Base-by-base conservation (phyloP, 306 rosid genomes). In the Chamaecrista fasciculata region DNA sequence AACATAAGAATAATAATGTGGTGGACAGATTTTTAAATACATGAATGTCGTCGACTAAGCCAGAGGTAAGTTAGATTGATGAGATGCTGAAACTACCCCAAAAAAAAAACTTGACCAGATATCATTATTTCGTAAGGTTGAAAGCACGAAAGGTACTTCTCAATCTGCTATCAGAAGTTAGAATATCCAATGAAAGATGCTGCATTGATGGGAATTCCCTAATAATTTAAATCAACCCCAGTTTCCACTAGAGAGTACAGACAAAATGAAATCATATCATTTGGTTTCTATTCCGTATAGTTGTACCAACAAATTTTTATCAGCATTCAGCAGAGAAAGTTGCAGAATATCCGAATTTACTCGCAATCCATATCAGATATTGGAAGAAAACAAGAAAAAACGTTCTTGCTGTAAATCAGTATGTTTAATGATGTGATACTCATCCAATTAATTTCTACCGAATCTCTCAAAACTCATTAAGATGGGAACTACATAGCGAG, bases 111-210 rank as follows among this genome's bases (percentile, higher is more conserved):
- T 58, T 3, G 25, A 58, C 20, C 31, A 58, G 43, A 58, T 10
- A 9, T 33, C 26, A 16, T 16, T 31, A 31, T 31, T 14, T 29
- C 8, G 15, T 33, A 42, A 11, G 47, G 12, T 28, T 46, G 74
- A 70, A 33, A 33, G 6, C 4, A 5, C 4, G 1, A 33, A 58
- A 44, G 39, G 29, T 56, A 70, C 16, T 14, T 18, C 10, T 28
- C 57, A 2, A 55, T n/a, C 39, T 34, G 1, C 33, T 4, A 3
- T 37, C n/a, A 14, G 25, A 40, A 69, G 14, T 56, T 6, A 46
- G 57, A 56, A 56, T 40, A 70, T 42, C 26, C 46, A 26, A 25
- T 8, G 12, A 18, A 15, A 46, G 74, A 69, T 69, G 33, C 33
- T 16, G 24, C 7, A 1, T 1, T 11, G 63, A 29, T 31, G 23